These are phyloP conservation scores for Cyclostephanos invisitatus DNA, from an alignment of 108 stramenopile species.

Conservation along the genomic window DNA sequence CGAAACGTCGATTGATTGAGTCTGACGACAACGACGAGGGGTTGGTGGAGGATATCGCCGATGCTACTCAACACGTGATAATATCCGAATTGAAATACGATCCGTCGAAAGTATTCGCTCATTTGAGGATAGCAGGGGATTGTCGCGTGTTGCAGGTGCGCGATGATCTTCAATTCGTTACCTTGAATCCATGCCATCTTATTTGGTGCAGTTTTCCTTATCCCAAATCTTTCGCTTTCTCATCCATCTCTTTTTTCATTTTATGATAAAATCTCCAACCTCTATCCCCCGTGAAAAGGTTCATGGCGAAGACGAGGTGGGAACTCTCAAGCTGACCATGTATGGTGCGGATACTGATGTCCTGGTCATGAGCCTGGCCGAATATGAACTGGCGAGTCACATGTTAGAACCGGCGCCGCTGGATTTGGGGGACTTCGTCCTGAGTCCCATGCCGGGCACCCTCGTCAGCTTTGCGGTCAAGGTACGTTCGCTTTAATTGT, in stretches of 20 bases:
- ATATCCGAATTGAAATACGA: conserved; percentile 50
- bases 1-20: conserved; percentile 20
- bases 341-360: conserved; percentile 70
- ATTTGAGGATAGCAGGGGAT: conserved; percentile 53
- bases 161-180: neutral
- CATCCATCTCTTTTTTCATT: conserved; percentile 15
- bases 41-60: neutral
- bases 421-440: conserved; percentile 77
- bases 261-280: neutral
- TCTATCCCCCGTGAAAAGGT: conserved; percentile 25
- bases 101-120: conserved; percentile 46
- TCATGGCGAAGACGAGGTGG: conserved; percentile 52
- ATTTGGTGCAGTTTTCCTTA: neutral
- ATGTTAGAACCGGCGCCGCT: conserved; percentile 76
- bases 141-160: conserved; percentile 60
- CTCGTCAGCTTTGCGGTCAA: conserved; percentile 71
- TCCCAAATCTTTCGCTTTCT: conserved; percentile 7
- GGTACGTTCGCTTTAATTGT: conserved; percentile 9
- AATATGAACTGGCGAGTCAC: conserved; percentile 75
- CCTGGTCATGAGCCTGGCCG: conserved; percentile 70
- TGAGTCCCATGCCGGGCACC: conserved; percentile 96
- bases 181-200: neutral
- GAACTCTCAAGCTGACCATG: conserved; percentile 50
- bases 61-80: conserved; percentile 20
- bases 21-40: conserved; percentile 10